Evolutionary conservation across 371 early-diverging fungal genomes (phyloP).

Genomic region (Gilbertella persicaria): DNA sequence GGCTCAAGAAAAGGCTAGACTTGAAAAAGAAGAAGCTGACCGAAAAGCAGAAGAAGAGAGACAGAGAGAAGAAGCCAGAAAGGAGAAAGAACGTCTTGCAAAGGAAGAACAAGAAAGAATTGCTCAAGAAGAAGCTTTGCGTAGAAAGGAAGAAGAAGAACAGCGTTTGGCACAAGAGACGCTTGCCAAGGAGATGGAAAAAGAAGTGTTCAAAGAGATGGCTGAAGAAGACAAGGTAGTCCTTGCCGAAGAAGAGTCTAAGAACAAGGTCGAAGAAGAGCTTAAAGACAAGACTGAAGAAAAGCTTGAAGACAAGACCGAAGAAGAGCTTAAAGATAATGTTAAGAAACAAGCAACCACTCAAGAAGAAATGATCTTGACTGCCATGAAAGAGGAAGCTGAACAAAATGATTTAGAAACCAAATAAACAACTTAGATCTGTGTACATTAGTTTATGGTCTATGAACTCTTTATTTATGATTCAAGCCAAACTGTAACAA

Average conservation of each 20-base stretch:
- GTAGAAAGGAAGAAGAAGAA: conserved; percentile 16
- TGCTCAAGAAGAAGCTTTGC: conserved; percentile 20
- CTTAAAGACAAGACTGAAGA: not conserved
- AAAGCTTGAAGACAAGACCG: not conserved
- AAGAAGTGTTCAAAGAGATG: not conserved
- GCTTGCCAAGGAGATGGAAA: not conserved
- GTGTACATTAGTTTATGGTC: no score
- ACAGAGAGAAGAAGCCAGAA: conserved; percentile 4
- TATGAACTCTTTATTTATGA: no score
- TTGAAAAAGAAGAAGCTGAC: conserved; percentile 22
- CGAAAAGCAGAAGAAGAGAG: conserved; percentile 9
- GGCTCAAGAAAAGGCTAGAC: conserved; percentile 13
- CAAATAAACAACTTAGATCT: conserved; percentile 3
- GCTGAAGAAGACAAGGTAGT: not conserved
- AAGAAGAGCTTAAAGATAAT: not conserved
- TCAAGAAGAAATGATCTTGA: conserved; percentile 9
- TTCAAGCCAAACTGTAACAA: no score
- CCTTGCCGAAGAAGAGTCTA: conserved; percentile 1
- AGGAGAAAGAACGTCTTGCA: conserved; percentile 8
- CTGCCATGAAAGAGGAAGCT: conserved; percentile 17
- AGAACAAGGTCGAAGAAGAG: not conserved
- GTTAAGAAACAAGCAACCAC: not conserved
- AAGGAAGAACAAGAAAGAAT: conserved; percentile 16
- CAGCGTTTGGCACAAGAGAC: conserved; percentile 2
- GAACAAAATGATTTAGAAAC: conserved; percentile 11